Percentiles rank a stretch among this genome's conserved stretches.
These are phyloP conservation scores for Gossypium raimondii DNA, from an alignment of 345 rosid genomes.

Conservation along the genomic window DNA sequence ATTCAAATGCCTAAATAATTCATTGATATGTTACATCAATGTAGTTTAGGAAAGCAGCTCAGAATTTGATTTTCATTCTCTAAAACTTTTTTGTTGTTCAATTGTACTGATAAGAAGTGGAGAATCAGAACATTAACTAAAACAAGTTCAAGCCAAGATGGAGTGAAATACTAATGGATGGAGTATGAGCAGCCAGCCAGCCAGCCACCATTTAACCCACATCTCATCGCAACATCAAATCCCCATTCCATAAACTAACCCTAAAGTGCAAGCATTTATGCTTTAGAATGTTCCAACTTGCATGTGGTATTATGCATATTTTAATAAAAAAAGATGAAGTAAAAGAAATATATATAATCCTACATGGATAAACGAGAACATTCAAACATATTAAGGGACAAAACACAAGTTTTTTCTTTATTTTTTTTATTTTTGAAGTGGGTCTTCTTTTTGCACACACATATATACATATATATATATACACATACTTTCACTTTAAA, in stretches of 20 bases:
- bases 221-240: slow-evolving; percentile 18
- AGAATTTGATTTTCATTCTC: too few species aligned
- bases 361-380: slow-evolving; percentile 23
- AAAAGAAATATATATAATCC: slow-evolving; percentile 25
- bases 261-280: slow-evolving; percentile 37
- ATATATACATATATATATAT: not conserved
- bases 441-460: not conserved
- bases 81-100: not conserved
- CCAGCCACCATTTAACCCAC: slow-evolving; percentile 14
- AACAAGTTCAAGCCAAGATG: slow-evolving; percentile 7
- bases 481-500: slow-evolving; percentile 17
- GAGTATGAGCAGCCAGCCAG: not conserved
- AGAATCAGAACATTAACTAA: slow-evolving; percentile 26
- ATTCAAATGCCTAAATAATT: not conserved
- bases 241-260: slow-evolving; percentile 15
- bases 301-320: slow-evolving; percentile 35
- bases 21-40: not conserved
- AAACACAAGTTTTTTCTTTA: not conserved
- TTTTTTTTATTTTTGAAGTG: not conserved
- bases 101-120: slow-evolving; percentile 20
- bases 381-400: slow-evolving; percentile 6
- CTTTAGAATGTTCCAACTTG: slow-evolving; percentile 52
- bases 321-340: slow-evolving; percentile 25
- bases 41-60: not conserved
- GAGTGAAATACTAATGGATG: slow-evolving; percentile 10